These are phyloP conservation scores for Aspergillus homomorphus DNA, from an alignment of 495 filamentous ascomycete species.

Conservation along the genomic window DNA sequence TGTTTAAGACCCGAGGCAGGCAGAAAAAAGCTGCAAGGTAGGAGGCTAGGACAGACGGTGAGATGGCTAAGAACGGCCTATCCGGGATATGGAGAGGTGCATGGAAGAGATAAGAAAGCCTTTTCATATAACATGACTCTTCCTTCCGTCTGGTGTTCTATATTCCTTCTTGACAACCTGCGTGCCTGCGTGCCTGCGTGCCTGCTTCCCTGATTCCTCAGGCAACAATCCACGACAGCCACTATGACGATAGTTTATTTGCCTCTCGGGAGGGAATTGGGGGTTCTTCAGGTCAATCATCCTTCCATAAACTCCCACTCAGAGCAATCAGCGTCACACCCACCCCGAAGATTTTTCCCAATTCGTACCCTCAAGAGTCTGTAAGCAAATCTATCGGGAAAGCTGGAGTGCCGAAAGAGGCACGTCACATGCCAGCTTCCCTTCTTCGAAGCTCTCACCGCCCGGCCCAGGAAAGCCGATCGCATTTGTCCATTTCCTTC, in stretches of 20 bases:
- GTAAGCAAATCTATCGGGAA: neutral
- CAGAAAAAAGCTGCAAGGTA: too few relatives aligned
- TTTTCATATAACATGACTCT: too few relatives aligned
- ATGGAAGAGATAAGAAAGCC: too few relatives aligned
- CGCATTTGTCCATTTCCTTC: neutral
- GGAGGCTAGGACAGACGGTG: too few relatives aligned
- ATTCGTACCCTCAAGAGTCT: neutral
- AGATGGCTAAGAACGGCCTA: too few relatives aligned
- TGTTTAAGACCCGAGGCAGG: too few relatives aligned
- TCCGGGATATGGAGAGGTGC: too few relatives aligned
- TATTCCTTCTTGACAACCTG: too few relatives aligned
- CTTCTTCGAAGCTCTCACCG: slow-evolving; percentile 2
- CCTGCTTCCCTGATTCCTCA: neutral
- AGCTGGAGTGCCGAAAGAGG: neutral
- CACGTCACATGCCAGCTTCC: slow-evolving; percentile 7
- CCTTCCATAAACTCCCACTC: too few relatives aligned
- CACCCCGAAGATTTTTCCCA: neutral
- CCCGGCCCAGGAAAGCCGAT: neutral
- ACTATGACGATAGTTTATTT: neutral
- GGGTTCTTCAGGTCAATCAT: neutral
- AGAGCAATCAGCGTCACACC: neutral
- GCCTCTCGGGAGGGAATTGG: neutral
- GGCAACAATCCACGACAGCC: too few relatives aligned
- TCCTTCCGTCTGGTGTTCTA: too few relatives aligned
- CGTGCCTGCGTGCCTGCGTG: too few relatives aligned